Evolutionary conservation across 345 rosid species (phyloP).

Genomic region (Hevea brasiliensis): DNA sequence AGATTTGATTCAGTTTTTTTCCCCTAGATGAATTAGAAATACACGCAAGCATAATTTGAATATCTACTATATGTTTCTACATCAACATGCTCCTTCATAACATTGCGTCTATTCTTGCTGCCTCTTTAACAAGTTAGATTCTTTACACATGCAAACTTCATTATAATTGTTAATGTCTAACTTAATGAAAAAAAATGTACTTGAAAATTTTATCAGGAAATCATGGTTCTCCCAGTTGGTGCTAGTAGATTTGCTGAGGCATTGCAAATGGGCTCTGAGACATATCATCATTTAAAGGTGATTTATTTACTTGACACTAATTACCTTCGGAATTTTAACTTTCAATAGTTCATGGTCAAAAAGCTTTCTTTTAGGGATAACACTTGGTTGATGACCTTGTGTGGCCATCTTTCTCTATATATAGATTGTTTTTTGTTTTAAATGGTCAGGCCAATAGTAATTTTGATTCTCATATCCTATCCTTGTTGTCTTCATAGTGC

Average conservation of each 20-base stretch:
- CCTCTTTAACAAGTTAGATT: background rate
- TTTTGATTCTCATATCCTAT: background rate
- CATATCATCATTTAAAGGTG: slow-evolving; percentile 96
- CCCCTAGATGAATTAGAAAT: background rate
- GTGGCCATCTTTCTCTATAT: background rate
- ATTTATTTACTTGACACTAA: slow-evolving; percentile 14
- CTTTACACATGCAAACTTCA: background rate
- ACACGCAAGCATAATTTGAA: background rate
- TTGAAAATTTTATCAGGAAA: slow-evolving; percentile 55
- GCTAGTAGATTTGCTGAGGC: slow-evolving; percentile 95
- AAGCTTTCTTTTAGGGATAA: background rate
- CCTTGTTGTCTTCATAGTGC: background rate
- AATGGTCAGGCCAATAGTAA: background rate
- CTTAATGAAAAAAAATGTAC: background rate
- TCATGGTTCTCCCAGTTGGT: slow-evolving; percentile 88
- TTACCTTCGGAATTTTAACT: slow-evolving; percentile 14
- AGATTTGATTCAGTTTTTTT: background rate
- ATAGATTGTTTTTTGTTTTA: background rate
- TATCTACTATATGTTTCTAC: background rate
- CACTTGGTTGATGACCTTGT: slow-evolving; percentile 3
- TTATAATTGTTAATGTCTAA: background rate
- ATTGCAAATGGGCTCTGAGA: slow-evolving; percentile 92
- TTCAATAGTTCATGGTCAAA: background rate
- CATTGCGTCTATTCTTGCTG: background rate
- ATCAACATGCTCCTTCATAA: background rate